Evolutionary conservation across 1,284 basidiomycete species (phyloP).

Genomic region (Microbotryum scabiosae): DNA sequence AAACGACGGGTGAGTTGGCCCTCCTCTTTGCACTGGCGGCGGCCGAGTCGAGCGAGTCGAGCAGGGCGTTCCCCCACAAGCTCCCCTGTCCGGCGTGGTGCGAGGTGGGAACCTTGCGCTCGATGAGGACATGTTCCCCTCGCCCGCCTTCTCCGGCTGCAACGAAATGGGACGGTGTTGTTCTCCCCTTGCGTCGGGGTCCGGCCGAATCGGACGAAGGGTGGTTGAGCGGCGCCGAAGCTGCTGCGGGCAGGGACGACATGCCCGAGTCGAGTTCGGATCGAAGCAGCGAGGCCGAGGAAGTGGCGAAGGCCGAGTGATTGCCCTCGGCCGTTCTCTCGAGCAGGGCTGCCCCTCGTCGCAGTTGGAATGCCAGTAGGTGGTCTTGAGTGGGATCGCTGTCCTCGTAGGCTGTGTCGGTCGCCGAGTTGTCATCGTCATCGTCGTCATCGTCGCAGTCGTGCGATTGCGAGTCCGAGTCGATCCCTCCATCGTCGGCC

Average conservation of each 20-base stretch:
- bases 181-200: background rate
- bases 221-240: too few species aligned
- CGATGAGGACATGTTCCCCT: constrained; percentile 25
- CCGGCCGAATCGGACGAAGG: too few species aligned
- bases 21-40: constrained; percentile 6
- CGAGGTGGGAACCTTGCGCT: background rate
- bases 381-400: too few species aligned
- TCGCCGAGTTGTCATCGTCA: constrained; percentile 3
- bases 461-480: background rate
- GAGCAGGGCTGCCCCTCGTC: too few species aligned
- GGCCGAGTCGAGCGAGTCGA: constrained; percentile 19
- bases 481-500: background rate
- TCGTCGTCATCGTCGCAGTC: constrained; percentile 10
- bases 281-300: too few species aligned
- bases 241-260: too few species aligned
- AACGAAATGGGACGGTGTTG: background rate
- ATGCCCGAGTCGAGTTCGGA: too few species aligned
- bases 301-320: too few species aligned
- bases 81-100: background rate
- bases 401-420: too few species aligned
- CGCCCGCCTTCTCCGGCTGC: constrained; percentile 13
- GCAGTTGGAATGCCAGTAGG: too few species aligned
- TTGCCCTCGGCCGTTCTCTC: too few species aligned
- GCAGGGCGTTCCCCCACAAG: constrained; percentile 17
- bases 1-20: constrained; percentile 5